Conservation (phyloP, 129 eudicot genomes). For the Lonicera japonica region DNA sequence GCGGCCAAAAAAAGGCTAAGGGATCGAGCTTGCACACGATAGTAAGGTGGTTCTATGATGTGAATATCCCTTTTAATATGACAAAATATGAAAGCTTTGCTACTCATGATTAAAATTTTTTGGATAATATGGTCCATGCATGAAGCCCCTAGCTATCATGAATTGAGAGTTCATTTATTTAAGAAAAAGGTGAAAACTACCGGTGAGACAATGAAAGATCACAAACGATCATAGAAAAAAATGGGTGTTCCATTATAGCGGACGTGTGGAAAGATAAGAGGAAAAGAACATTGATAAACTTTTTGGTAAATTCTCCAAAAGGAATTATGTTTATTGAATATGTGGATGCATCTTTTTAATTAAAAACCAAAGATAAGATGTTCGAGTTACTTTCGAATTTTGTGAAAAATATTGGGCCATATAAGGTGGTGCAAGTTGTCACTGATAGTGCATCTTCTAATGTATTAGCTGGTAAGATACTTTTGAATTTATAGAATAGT, state of each 20-base stretch:
- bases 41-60: conserved; percentile 21
- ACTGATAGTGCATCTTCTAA: background rate
- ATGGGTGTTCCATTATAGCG: conserved; percentile 18
- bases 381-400: no score
- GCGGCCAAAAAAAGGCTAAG: background rate
- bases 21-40: no score
- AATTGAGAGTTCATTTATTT: conserved; percentile 9
- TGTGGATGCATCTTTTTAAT: no score
- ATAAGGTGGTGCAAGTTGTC: no score
- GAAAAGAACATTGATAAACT: conserved; percentile 11
- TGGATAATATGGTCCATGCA: conserved; percentile 9
- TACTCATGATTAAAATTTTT: background rate
- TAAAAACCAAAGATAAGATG: no score
- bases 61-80: no score
- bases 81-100: conserved; percentile 11
- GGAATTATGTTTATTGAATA: no score
- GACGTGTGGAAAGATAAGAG: conserved; percentile 18
- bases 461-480: background rate
- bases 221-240: conserved; percentile 14
- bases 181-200: conserved; percentile 11
- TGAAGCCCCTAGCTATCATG: conserved; percentile 14
- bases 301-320: conserved; percentile 2
- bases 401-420: no score
- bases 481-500: no score
- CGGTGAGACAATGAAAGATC: no score